Evolutionary conservation across 2,329 filamentous ascomycete species (phyloP).

Genomic region (Fusarium sp.): DNA sequence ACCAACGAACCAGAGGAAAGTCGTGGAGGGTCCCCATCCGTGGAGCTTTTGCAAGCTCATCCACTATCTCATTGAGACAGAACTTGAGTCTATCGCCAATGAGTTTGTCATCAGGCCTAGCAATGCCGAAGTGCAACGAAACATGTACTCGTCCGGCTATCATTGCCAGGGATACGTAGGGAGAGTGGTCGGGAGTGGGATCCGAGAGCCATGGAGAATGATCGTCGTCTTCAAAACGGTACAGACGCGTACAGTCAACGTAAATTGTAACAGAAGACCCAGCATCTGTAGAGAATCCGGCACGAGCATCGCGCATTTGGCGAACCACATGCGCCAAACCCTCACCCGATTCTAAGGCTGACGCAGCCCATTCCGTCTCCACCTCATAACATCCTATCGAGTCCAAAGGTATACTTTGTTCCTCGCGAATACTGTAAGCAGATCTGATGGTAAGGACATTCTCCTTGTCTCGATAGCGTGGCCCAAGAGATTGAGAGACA

Average conservation of each 20-base stretch:
- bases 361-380: constrained; percentile 7
- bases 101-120: constrained; percentile 6
- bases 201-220: constrained; percentile 13
- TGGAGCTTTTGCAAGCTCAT: constrained; percentile 12
- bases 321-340: constrained; percentile 6
- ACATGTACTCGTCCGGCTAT: constrained; percentile 7
- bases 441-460: constrained; percentile 11
- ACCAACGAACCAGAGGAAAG: constrained; percentile 10
- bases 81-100: constrained; percentile 6
- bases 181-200: constrained; percentile 1
- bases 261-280: constrained; percentile 4
- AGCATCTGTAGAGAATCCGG: not conserved
- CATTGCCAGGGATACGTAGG: constrained; percentile 8
- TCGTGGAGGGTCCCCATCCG: constrained; percentile 6
- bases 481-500: constrained; percentile 11
- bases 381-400: constrained; percentile 16
- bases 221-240: not conserved
- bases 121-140: constrained; percentile 12
- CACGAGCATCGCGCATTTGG: constrained; percentile 9
- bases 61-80: constrained; percentile 6
- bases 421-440: constrained; percentile 11
- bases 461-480: constrained; percentile 1
- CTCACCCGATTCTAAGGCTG: constrained; percentile 1
- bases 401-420: constrained; percentile 1
- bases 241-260: constrained; percentile 10